Evolutionary conservation across 768 basidiomycete species (phyloP).

Genomic region (Chalciporus sphaerocephalus): DNA sequence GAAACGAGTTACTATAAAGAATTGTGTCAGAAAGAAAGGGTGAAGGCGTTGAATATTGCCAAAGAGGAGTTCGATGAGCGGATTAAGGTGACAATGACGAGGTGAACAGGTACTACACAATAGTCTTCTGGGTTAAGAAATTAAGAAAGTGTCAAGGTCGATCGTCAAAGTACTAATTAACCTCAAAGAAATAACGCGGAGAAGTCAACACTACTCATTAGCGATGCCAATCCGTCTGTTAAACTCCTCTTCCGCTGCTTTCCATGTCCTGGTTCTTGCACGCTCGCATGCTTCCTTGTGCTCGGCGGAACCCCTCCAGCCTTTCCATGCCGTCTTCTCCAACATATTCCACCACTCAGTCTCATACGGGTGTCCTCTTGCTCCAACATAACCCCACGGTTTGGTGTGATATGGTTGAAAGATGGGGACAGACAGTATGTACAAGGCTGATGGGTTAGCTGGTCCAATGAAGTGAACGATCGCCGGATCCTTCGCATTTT

Average conservation of each 20-base stretch:
- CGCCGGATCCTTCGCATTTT: slow-evolving; percentile 34
- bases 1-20: slow-evolving; percentile 15
- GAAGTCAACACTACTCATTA: background rate
- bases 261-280: background rate
- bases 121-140: too few species aligned
- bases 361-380: slow-evolving; percentile 44
- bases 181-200: background rate
- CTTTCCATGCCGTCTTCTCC: slow-evolving; percentile 39
- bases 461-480: slow-evolving; percentile 55
- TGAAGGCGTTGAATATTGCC: background rate
- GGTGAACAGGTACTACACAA: background rate
- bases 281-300: slow-evolving; percentile 11
- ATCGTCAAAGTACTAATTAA: background rate
- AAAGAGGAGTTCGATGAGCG: background rate
- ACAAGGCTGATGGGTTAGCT: slow-evolving; percentile 38
- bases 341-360: slow-evolving; percentile 42
- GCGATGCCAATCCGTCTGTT: background rate
- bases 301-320: slow-evolving; percentile 17
- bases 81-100: background rate
- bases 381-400: slow-evolving; percentile 50
- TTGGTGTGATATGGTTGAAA: slow-evolving; percentile 44
- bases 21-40: slow-evolving; percentile 1
- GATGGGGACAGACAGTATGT: slow-evolving; percentile 43
- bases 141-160: too few species aligned
- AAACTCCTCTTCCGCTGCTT: background rate